These are phyloP conservation scores for Pachysandra terminalis DNA, from an alignment of 164 flowering plant species.

Conservation along the genomic window DNA sequence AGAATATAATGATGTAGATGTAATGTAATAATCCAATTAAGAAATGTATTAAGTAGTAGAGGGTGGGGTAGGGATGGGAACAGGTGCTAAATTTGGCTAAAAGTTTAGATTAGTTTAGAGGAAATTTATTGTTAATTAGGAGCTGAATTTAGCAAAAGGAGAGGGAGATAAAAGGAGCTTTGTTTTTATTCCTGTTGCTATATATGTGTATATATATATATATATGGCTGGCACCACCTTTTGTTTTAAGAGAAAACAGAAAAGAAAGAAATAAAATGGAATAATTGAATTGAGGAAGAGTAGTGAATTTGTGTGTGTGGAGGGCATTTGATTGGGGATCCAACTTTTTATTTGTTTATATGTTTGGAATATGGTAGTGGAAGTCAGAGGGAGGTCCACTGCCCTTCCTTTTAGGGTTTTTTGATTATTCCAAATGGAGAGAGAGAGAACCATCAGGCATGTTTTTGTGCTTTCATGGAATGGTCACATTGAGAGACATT, in stretches of 20 bases:
- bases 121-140: slow-evolving; percentile 6
- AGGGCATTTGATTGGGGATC: slow-evolving; percentile 43
- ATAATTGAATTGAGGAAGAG: slow-evolving; percentile 9
- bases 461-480: slow-evolving; percentile 22
- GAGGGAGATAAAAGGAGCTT: slow-evolving; percentile 8
- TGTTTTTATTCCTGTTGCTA: slow-evolving; percentile 33
- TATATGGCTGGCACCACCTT: slow-evolving; percentile 32
- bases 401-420: slow-evolving; percentile 35
- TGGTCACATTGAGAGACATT: slow-evolving; percentile 18
- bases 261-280: slow-evolving; percentile 2
- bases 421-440: slow-evolving; percentile 12
- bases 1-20: slow-evolving; percentile 11
- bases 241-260: slow-evolving; percentile 11
- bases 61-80: slow-evolving; percentile 44
- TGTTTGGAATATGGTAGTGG: slow-evolving; percentile 33
- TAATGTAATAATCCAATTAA: slow-evolving; percentile 23
- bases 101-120: slow-evolving; percentile 10
- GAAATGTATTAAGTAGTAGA: slow-evolving; percentile 14
- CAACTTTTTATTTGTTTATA: slow-evolving; percentile 24
- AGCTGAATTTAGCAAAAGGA: slow-evolving; percentile 45
- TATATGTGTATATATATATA: no score
- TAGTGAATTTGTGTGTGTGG: slow-evolving; percentile 28
- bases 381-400: slow-evolving; percentile 41
- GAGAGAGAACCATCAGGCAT: slow-evolving; percentile 16
- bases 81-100: slow-evolving; percentile 59